Evolutionary conservation across 139 green algal species (phyloP), one percentile per base, ranked within the genome.

Genomic region (Chlorella sorokiniana): DNA sequence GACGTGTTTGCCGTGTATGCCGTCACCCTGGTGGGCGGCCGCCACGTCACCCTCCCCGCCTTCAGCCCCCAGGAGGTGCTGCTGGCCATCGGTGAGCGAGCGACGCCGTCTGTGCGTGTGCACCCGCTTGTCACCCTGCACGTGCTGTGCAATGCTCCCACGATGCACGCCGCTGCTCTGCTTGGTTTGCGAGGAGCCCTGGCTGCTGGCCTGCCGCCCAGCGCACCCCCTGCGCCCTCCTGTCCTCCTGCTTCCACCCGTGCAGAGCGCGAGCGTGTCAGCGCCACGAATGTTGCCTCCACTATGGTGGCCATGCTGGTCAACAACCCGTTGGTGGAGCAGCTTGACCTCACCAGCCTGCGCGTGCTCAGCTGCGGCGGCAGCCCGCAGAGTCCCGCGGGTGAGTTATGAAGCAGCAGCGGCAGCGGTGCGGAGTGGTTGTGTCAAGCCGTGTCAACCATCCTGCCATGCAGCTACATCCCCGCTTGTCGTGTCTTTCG

Each of bases 1-100:
- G 95, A 98, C 73, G 94, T 92, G 25, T 98, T 98, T 90, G 95
- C 94, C 5, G 86, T 96, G 14, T 98, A 96, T 79, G 89, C 92
- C 41, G 90, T 98, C 70, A 97, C 93, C 0, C 79, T 94, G 56
- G 86, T 96, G 75, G 94, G 94, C 1, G 94, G 93, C 9, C 85
- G 93, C 51, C 94, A 98, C 84, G 92, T 97, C 27, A 85, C 92
- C 35, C 76, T 94, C 35, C 89, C 88, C 27, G 79, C 59, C 35
- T 98, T 98, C 85, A 88, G 42, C 20, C 77, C 94, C 0, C 67
- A 72, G 7, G 85, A 89, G 0, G 86, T 82, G 0, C 87, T 97
- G 65, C 82, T 92, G n/a, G 63, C 89, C 10, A 93, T 98, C 1
- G 91, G 90, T 95, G 81, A 56, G 85, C 31, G n/a, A n/a, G n/a